Base-by-base conservation (phyloP, 2,329 filamentous ascomycete species). In the Penicillium griseofulvum region DNA sequence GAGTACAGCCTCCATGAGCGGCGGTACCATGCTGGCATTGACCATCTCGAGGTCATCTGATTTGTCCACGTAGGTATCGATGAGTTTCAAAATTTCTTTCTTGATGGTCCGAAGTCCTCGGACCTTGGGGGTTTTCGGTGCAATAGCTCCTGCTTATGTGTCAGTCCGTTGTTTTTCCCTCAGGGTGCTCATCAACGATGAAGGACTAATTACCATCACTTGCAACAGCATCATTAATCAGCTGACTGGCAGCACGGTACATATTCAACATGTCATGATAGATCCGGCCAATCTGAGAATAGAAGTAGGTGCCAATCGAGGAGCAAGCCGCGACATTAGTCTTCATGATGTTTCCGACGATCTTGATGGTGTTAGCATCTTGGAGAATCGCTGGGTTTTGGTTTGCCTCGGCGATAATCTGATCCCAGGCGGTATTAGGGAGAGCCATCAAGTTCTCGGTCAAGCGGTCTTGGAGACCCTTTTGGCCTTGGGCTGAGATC, bases 331-430 rank as follows among this genome's bases (percentile, higher is more conserved):
- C 93, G 5, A 99, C 94, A 67, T 99, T 99, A 0, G 94, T 99
- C 83, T 99, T 99, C 94, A 99, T 99, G 71, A 99, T 97, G 76
- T 99, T 99, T 63, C 94, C 94, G 60, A 99, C 92, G 64, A 99
- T 87, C 80, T 99, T 99, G 79, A 99, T 97, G 0, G 92, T 96
- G 65, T 99, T 92, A 11, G 87, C 81, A 68, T 97, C 91, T 73
- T 97, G 91, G 12, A 99, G 81, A 63, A 94, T 91, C 22, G 86
- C 83, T 0, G 94, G 91, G 70, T 97, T 87, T 58, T 88, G 82
- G 52, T 90, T 94, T 24, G 94, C 94, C 69, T 89, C 85, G 65
- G 86, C 85, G 70, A 99, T 99, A 67, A 99, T 97, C 68, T 88
- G 85, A 70, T 97, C 92, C 94, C 94, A 99, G 19, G 94, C 95